Percentiles rank a stretch among this genome's conserved stretches.
phyloP scores from a whole-genome alignment of 371 early-diverging fungal species.

The Encephalitozoon romaleae region DNA sequence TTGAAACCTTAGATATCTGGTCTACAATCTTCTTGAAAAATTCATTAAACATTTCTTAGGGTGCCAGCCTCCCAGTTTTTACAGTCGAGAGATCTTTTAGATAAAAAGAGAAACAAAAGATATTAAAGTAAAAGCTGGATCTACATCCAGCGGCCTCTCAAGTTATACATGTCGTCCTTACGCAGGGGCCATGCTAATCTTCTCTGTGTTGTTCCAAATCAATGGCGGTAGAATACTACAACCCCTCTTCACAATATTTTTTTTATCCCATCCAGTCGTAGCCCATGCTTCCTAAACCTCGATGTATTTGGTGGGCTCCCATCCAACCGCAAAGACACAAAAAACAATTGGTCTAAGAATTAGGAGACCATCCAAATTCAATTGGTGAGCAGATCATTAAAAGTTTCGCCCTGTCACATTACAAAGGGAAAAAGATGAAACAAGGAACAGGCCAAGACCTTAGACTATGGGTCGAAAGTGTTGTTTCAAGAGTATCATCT shows the following conservation, averaged over 20 bases:
- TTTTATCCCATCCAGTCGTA: not conserved
- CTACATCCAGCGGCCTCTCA: constrained; percentile 38
- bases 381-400: not conserved
- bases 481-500: not conserved
- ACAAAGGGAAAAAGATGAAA: constrained; percentile 1
- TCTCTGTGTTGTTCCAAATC: constrained; percentile 60
- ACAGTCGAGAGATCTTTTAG: not conserved
- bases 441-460: not conserved
- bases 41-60: constrained; percentile 23
- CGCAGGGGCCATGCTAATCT: constrained; percentile 62
- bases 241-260: not conserved
- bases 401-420: constrained; percentile 3
- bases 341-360: not conserved
- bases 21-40: constrained; percentile 22
- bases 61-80: not conserved
- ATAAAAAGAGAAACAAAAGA: constrained; percentile 10
- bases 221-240: constrained; percentile 32
- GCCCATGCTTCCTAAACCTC: not conserved
- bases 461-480: not conserved
- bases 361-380: not conserved
- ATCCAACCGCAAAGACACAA: not conserved
- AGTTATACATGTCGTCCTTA: constrained; percentile 57
- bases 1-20: not conserved
- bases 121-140: constrained; percentile 30
- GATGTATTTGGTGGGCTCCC: not conserved